These are phyloP conservation scores for Amborella trichopoda DNA, from an alignment of 164 flowering plant species.

Conservation along the genomic window DNA sequence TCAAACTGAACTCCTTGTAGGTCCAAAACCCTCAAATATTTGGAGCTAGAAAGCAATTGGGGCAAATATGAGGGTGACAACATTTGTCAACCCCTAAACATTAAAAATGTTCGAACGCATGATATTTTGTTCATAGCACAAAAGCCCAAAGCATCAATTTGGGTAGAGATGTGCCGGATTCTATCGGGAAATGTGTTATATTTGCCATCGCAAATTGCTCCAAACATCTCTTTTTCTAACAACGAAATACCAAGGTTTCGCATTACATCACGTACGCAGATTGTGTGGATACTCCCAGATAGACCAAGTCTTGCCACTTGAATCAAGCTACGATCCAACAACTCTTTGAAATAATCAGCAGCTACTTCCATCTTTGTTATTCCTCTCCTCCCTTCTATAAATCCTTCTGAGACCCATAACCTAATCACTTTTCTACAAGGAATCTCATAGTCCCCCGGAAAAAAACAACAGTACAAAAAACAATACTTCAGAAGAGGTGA, in stretches of 20 bases:
- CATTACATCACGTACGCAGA: slow-evolving; percentile 34
- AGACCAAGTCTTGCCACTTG: slow-evolving; percentile 12
- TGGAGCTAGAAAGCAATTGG: slow-evolving; percentile 7
- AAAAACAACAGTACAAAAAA: background rate
- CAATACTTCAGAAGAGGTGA: background rate
- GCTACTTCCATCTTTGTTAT: background rate
- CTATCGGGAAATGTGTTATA: slow-evolving; percentile 2
- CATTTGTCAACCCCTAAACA: slow-evolving; percentile 10
- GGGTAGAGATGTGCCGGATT: slow-evolving; percentile 14
- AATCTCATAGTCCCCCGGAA: background rate
- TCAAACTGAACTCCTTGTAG: slow-evolving; percentile 17
- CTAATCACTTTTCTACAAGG: background rate
- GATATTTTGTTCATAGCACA: slow-evolving; percentile 3
- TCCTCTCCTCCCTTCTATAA: background rate
- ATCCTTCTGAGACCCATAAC: slow-evolving; percentile 1
- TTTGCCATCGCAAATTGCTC: slow-evolving; percentile 3
- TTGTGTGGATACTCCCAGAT: slow-evolving; percentile 19
- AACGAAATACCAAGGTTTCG: slow-evolving; percentile 23
- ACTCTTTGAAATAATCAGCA: background rate
- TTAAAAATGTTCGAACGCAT: slow-evolving; percentile 25
- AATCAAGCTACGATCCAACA: background rate
- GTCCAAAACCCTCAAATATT: slow-evolving; percentile 22
- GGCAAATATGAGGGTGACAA: slow-evolving; percentile 9
- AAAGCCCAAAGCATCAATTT: slow-evolving; percentile 7
- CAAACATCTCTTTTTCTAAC: slow-evolving; percentile 17